A percentile compares a stretch with the other conserved stretches of the same genome.
These are phyloP conservation scores for Vigna trinervia DNA, from an alignment of 306 rosid genomes.

Conservation along the genomic window DNA sequence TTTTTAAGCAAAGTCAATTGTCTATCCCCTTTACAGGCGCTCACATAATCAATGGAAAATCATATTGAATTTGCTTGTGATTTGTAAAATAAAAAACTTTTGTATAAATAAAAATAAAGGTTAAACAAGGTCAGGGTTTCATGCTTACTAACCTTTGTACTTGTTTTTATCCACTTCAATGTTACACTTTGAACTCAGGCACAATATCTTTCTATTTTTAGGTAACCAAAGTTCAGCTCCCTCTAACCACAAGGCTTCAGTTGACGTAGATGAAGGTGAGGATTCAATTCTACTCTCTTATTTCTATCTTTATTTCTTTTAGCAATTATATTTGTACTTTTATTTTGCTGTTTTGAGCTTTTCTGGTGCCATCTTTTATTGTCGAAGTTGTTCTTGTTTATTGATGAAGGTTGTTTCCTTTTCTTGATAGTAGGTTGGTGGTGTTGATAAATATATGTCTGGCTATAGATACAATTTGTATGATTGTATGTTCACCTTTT, in stretches of 20 bases:
- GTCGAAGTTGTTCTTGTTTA: constrained; percentile 12
- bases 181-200: constrained; percentile 32
- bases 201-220: constrained; percentile 42
- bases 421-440: constrained; percentile 23
- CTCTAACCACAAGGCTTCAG: constrained; percentile 53
- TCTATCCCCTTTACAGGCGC: constrained; percentile 6
- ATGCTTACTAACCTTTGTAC: constrained; percentile 24
- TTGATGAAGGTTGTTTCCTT: constrained; percentile 27
- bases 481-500: constrained; percentile 15
- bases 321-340: constrained; percentile 2
- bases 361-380: constrained; percentile 22
- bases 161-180: constrained; percentile 27
- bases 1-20: constrained; percentile 6
- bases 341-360: not conserved
- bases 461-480: constrained; percentile 8
- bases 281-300: constrained; percentile 22
- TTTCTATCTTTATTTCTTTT: not conserved
- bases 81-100: constrained; percentile 7
- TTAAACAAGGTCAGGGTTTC: constrained; percentile 11
- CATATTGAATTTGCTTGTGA: constrained; percentile 29
- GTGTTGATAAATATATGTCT: constrained; percentile 13
- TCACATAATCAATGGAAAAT: constrained; percentile 18
- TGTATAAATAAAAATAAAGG: constrained; percentile 17
- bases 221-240: constrained; percentile 66
- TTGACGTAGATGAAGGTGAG: constrained; percentile 81